Conservation (phyloP, 192 early-diverging fungal species). For the Geranomyces michiganensis region DNA sequence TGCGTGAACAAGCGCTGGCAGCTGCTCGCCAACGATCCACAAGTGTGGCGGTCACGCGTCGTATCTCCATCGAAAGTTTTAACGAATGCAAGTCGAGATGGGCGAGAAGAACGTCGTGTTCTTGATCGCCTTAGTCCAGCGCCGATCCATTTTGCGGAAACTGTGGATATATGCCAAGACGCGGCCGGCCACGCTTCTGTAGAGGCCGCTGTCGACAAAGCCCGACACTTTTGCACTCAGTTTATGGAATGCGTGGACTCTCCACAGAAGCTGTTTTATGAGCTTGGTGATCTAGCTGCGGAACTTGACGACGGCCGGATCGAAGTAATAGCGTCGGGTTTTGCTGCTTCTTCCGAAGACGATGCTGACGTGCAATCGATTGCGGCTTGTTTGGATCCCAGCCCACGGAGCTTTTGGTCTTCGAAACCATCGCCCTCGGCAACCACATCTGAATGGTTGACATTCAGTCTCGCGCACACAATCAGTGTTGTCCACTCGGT, state of each 20-base stretch:
- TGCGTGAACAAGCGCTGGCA: not conserved
- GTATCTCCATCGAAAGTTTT: not conserved
- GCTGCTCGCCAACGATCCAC: not conserved
- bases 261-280: not conserved
- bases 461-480: not conserved
- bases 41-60: not conserved
- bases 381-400: not conserved
- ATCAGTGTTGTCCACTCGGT: not conserved
- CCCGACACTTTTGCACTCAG: not conserved
- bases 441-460: conserved; percentile 13
- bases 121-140: no score
- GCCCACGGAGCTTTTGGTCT: conserved; percentile 1
- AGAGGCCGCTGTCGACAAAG: no score
- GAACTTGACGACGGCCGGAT: not conserved
- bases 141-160: no score
- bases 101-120: not conserved
- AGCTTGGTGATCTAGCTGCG: not conserved
- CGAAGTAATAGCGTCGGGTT: not conserved
- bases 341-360: conserved; percentile 10
- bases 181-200: no score
- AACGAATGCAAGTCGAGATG: no score
- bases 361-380: conserved; percentile 4
- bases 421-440: not conserved
- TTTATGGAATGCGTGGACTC: not conserved
- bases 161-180: no score